Percentiles rank a stretch among this genome's conserved stretches.
Evolutionary conservation across 768 basidiomycete genomes (phyloP).

Genomic region (Gymnopilus junonius): DNA sequence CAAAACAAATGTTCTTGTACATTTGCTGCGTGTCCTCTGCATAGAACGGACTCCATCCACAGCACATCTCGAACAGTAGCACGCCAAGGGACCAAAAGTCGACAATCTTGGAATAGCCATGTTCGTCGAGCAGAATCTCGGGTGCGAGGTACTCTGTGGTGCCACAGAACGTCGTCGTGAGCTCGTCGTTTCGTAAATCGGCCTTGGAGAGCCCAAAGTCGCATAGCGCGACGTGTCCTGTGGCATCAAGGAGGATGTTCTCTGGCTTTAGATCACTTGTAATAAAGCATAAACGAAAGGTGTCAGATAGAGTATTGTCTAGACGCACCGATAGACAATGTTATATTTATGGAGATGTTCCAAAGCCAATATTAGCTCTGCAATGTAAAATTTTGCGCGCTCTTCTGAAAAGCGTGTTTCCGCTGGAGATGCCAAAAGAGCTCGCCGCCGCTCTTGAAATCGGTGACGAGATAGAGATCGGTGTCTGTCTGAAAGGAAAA

Average conservation of each 20-base stretch:
- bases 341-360: conserved; percentile 98
- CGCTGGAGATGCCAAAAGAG: conserved; percentile 98
- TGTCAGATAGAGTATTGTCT: conserved; percentile 5
- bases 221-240: conserved; percentile 97
- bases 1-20: conserved; percentile 99
- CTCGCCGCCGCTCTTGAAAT: conserved; percentile 98
- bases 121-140: conserved; percentile 97
- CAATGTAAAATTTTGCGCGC: conserved; percentile 93
- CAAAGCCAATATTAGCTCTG: conserved; percentile 91
- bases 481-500: conserved; percentile 97
- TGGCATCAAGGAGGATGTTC: conserved; percentile 97
- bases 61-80: conserved; percentile 98
- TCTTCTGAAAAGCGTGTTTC: conserved; percentile 95
- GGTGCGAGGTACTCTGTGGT: conserved; percentile 99
- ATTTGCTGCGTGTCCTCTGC: conserved; percentile 99
- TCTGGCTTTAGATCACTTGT: conserved; percentile 94
- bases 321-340: conserved; percentile 85
- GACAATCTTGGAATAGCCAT: conserved; percentile 97
- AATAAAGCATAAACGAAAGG: conserved; percentile 2
- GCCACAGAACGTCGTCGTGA: conserved; percentile 99
- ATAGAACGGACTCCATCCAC: conserved; percentile 99
- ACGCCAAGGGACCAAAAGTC: conserved; percentile 99
- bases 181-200: conserved; percentile 88
- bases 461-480: conserved; percentile 95
- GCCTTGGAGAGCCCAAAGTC: conserved; percentile 99